phyloP scores from a whole-genome alignment of 495 filamentous ascomycete genomes.

The Penicillium desertorum region DNA sequence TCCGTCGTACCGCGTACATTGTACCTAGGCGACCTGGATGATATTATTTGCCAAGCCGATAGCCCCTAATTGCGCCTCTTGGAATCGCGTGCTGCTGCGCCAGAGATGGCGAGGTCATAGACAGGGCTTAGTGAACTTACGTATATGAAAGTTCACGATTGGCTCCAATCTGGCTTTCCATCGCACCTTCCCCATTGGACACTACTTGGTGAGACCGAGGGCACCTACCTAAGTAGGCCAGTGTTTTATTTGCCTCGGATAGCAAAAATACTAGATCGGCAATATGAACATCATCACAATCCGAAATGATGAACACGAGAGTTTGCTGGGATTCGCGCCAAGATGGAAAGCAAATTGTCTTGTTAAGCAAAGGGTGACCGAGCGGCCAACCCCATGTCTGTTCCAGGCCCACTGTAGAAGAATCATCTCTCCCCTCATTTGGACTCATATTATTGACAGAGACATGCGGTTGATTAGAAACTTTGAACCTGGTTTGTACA shows the following conservation, averaged over 20 bases:
- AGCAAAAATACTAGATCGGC: constrained; percentile 20
- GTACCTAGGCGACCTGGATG: not conserved
- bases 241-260: constrained; percentile 5
- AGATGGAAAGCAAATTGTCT: constrained; percentile 14
- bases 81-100: constrained; percentile 5
- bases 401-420: not conserved
- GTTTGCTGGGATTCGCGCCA: constrained; percentile 20
- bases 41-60: constrained; percentile 8
- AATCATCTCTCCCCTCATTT: not conserved
- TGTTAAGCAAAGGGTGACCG: constrained; percentile 18
- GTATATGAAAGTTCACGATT: not conserved
- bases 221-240: not conserved
- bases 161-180: not conserved
- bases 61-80: constrained; percentile 3
- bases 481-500: not conserved
- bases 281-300: constrained; percentile 21
- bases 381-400: constrained; percentile 21
- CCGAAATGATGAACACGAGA: constrained; percentile 15
- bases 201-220: not conserved
- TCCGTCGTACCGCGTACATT: not conserved
- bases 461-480: not conserved
- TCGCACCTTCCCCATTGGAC: not conserved
- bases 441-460: not conserved
- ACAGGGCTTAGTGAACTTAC: not conserved
- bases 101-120: not conserved